Evolutionary conservation across 352 stramenopile species (phyloP).

Genomic region (Phytophthora pinifolia): DNA sequence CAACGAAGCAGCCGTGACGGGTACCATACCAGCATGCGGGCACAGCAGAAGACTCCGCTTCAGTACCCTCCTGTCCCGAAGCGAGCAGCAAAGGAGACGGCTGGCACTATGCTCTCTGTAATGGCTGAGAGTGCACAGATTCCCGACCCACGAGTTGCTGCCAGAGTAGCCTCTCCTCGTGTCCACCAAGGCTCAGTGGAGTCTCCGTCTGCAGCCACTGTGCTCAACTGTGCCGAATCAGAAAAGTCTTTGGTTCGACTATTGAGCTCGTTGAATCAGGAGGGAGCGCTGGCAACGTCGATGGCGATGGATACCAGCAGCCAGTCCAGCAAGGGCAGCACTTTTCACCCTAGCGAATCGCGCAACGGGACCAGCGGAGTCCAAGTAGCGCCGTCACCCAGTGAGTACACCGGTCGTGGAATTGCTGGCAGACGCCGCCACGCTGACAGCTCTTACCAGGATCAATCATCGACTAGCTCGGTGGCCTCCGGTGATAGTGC

Average conservation of each 20-base stretch:
- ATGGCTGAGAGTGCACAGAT: slow-evolving; percentile 14
- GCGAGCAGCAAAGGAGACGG: slow-evolving; percentile 53
- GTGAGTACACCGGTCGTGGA: slow-evolving; percentile 1
- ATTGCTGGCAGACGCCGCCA: slow-evolving; percentile 8
- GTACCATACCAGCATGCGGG: slow-evolving; percentile 18
- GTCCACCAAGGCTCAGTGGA: slow-evolving; percentile 23
- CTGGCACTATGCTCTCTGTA: slow-evolving; percentile 17
- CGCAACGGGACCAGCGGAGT: slow-evolving; percentile 17
- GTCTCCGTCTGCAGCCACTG: slow-evolving; percentile 53
- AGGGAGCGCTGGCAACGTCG: slow-evolving; percentile 21
- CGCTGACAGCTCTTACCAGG: slow-evolving; percentile 17
- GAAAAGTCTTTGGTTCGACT: slow-evolving; percentile 68
- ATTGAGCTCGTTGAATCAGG: slow-evolving; percentile 62
- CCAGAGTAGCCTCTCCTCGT: slow-evolving; percentile 5
- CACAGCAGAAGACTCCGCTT: slow-evolving; percentile 19
- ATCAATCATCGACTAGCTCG: slow-evolving; percentile 23
- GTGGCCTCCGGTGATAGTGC: slow-evolving; percentile 12
- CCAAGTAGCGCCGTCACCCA: slow-evolving; percentile 11
- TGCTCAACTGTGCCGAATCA: slow-evolving; percentile 68
- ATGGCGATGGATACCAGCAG: slow-evolving; percentile 20
- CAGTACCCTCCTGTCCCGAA: slow-evolving; percentile 32
- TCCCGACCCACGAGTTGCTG: slow-evolving; percentile 7
- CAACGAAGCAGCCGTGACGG: slow-evolving; percentile 12
- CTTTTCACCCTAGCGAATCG: slow-evolving; percentile 1
- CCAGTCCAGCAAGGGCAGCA: slow-evolving; percentile 15